Conservation (phyloP, 2,329 filamentous ascomycete genomes). For the Zymoseptoria ardabiliae region DNA sequence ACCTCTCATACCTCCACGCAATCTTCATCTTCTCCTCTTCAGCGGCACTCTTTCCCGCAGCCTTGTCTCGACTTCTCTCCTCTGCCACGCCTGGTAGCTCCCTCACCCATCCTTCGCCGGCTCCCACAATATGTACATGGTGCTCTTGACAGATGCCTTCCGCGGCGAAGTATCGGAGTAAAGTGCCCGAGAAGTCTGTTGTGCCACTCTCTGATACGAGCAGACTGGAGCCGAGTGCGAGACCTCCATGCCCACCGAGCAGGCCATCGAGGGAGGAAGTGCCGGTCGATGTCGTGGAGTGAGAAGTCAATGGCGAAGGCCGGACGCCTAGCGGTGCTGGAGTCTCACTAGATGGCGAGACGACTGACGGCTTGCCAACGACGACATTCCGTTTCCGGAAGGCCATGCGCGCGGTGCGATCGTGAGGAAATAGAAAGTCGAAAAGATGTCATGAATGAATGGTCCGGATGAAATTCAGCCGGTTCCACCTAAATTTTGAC, state of each 20-base stretch:
- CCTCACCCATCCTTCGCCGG: constrained; percentile 70
- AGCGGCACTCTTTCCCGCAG: constrained; percentile 31
- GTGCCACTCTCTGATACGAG: constrained; percentile 84
- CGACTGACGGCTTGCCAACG: constrained; percentile 8
- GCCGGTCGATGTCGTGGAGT: constrained; percentile 83
- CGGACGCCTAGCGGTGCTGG: constrained; percentile 51
- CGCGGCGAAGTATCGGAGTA: constrained; percentile 83
- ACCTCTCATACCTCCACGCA: constrained; percentile 88
- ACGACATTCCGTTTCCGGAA: constrained; percentile 22
- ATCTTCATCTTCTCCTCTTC: constrained; percentile 86
- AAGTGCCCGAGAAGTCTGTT: constrained; percentile 81
- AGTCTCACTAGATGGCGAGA: not conserved
- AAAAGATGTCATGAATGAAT: not conserved
- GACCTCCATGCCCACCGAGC: constrained; percentile 76
- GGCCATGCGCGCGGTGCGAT: constrained; percentile 11
- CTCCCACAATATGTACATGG: constrained; percentile 74
- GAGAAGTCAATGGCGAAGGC: constrained; percentile 81
- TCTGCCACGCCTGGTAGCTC: constrained; percentile 67
- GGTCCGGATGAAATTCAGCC: not conserved
- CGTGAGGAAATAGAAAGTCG: not conserved
- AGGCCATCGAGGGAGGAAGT: constrained; percentile 77
- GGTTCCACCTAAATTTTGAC: not conserved
- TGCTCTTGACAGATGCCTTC: constrained; percentile 91
- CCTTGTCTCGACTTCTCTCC: constrained; percentile 34
- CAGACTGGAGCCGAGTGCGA: constrained; percentile 72